Base-by-base conservation (phyloP, 768 basidiomycete species). In the Suillus fuscotomentosus region DNA sequence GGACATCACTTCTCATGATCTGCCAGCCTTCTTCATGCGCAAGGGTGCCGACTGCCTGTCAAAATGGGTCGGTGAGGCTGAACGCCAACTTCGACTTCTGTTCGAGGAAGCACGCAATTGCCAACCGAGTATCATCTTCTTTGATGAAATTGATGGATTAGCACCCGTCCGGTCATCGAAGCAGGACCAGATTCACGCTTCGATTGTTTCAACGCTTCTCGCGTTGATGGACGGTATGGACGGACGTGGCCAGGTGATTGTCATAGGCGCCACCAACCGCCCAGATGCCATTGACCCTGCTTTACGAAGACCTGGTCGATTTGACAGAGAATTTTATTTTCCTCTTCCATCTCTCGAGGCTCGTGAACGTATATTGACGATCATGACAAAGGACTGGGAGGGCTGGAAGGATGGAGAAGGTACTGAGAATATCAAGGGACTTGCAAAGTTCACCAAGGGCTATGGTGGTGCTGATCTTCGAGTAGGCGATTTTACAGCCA, bases 211-310 rank as follows among this genome's bases (percentile, higher is more conserved):
- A 60, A 99, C 97, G 0, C 83, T 99, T 10, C 82, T 99, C 2
- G 97, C 97, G 2, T 83, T 99, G 51, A 99, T 99, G 97, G 97
- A 99, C 75, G 97, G 97, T 51, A 99, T 99, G 97, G 97, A 99
- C 67, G 96, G 96, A 1, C 86, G 97, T 60, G 96, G 95, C 2
- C 95, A 98, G 76, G 97, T 99, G 20, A 86, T 99, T 34, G 94
- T 99, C 38, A 99, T 99, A 69, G 97, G 97, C 36, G 97, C 97
- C 2, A 99, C 97, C 3, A 99, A 99, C 74, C 77, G 97, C 65
- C 97, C 97, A 0, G 97, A 99, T 75, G 92, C 95, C n/a, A 89
- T 99, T 63, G 97, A 99, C 76, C 95, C 97, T 22, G 97, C 97
- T 1, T 77, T 99, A 59, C 83, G 97, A 38, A 82, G 97, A 31